phyloP scores from a whole-genome alignment of 2,329 filamentous ascomycete species.

The Cercospora nicotianae region DNA sequence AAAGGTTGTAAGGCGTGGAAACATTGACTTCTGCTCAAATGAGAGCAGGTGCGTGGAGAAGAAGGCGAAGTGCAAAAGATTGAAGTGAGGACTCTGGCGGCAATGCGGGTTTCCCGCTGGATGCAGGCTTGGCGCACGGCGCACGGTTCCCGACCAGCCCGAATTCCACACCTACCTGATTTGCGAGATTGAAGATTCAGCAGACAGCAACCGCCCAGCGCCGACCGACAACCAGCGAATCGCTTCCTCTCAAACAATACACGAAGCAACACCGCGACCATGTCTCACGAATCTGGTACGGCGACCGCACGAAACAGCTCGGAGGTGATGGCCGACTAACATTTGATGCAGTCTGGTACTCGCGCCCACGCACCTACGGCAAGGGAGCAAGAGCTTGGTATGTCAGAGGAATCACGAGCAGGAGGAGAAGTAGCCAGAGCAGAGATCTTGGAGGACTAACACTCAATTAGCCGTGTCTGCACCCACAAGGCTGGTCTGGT shows the following conservation, averaged over 20 bases:
- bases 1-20: background rate
- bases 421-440: constrained; percentile 18
- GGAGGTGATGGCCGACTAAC: constrained; percentile 10
- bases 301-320: background rate
- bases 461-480: constrained; percentile 67
- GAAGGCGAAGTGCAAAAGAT: background rate
- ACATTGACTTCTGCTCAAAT: background rate
- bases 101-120: background rate
- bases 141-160: constrained; percentile 2
- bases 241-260: constrained; percentile 5
- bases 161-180: constrained; percentile 11
- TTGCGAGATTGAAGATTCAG: background rate
- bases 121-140: constrained; percentile 1
- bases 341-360: constrained; percentile 78
- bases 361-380: constrained; percentile 93
- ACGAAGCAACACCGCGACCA: constrained; percentile 53
- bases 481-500: constrained; percentile 98
- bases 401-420: constrained; percentile 42
- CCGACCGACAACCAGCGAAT: constrained; percentile 17
- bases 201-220: constrained; percentile 13
- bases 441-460: constrained; percentile 31
- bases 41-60: background rate
- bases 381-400: constrained; percentile 95
- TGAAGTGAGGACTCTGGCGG: background rate
- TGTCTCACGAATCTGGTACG: constrained; percentile 76